Evolutionary conservation across 805 yeast genomes (phyloP).

Genomic region (Saccharomycopsis sp.): DNA sequence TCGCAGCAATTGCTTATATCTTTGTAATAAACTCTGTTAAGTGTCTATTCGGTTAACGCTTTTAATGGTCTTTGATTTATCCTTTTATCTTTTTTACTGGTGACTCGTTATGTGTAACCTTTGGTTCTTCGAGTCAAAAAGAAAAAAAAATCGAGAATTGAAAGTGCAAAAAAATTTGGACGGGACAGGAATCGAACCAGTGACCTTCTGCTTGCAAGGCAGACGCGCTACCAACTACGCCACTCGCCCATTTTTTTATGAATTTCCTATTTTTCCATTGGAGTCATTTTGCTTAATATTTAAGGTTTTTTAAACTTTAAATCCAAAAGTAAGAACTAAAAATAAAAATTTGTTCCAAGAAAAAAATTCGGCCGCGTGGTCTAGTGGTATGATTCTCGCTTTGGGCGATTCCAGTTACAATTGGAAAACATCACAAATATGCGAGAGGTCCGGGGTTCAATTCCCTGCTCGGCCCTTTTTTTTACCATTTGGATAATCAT

Average conservation of each 20-base stretch:
- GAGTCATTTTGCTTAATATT: too few relatives aligned
- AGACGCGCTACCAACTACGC: slow-evolving; percentile 81
- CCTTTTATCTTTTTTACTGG: not conserved
- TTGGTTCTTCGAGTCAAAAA: not conserved
- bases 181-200: slow-evolving; percentile 75
- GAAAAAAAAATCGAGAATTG: too few relatives aligned
- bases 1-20: too few relatives aligned
- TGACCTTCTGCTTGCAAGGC: slow-evolving; percentile 77
- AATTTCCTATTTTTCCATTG: too few relatives aligned
- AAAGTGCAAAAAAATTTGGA: slow-evolving; percentile 33
- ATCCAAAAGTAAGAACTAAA: not conserved
- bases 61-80: not conserved
- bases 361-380: not conserved
- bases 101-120: not conserved
- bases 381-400: not conserved
- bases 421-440: not conserved
- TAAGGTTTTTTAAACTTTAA: too few relatives aligned
- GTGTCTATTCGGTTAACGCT: not conserved
- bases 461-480: not conserved
- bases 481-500: not conserved
- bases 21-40: too few relatives aligned
- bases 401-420: not conserved
- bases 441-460: not conserved
- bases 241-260: slow-evolving; percentile 62
- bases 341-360: not conserved